Evolutionary conservation across 129 eudicot species (phyloP), one percentile per base, ranked within the genome.

Genomic region (Arctium minus): DNA sequence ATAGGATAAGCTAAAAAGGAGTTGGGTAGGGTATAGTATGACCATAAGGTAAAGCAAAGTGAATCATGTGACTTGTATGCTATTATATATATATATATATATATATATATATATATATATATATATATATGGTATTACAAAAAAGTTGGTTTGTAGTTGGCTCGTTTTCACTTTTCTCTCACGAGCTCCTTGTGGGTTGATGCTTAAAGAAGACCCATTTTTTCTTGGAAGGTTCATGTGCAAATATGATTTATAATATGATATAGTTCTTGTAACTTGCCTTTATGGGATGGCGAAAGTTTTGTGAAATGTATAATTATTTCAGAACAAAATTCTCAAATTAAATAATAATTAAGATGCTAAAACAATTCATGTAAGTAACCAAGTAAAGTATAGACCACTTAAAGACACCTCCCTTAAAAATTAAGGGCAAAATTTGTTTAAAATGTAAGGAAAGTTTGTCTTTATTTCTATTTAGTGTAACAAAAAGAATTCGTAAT

Each of bases 111-210:
- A 2, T 37, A 4, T 2, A 37, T 2, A 37, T 40, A 40, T 40
- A 40, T 40, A 40, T 40, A 40, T 6, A 40, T 40, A 2, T 12
- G 56, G 22, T 46, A 60, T 60, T 60, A 29, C 68, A 60, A 5
- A 60, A 60, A 60, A 60, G 68, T 17, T n/a, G 27, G 8, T 5
- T 60, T 73, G 65, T 60, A n/a, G 85, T 60, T 81, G 84, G 64
- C 65, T 30, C 56, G 56, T 81, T 13, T 81, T 73, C 85, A 81
- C 31, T 67, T 73, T 37, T 38, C 73, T 73, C 5, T 81, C 85
- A 82, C 85, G 80, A 82, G 85, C 75, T 64, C 46, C 80, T 82
- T 82, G 85, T 53, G 68, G 68, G 29, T 60, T 60, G 68, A 56
- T 56, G 67, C 67, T 56, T 56, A 56, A 56, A 56, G 27, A 60